Evolutionary conservation across 106 monocot genomes (phyloP), one percentile per base, ranked within the genome.

Genomic region (Agapanthus africanus): DNA sequence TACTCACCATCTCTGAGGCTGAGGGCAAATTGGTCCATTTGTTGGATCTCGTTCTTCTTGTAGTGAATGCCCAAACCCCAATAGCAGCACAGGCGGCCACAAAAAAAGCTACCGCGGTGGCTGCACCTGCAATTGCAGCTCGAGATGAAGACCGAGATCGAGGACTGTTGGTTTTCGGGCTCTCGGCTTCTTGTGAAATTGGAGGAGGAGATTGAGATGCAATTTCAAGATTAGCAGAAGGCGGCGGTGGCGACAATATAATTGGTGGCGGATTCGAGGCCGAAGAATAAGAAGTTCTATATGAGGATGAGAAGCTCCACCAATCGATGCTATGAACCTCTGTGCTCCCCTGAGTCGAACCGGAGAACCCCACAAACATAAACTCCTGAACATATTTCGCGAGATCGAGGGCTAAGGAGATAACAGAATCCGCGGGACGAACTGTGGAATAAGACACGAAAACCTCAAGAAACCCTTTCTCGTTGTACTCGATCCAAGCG

Each of bases 321-420:
- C 90, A 90, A 27, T 92, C 84, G 23, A 99, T 74, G 71, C 77
- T 78, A 77, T 99, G 97, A 49, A 81, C 70, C 82, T 99, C 97
- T 0, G 97, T 99, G 73, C 97, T 99, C 42, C 89, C 97, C 73
- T 99, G 97, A 3, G 97, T 99, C 26, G 92, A 84, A 8, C 74
- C 97, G 15, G 97, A 87, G 89, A 99, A 99, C 4, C 97, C 97
- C 0, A 99, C 92, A 75, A 54, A 99, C 70, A 79, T 78, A 54
- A 71, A 78, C 33, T 85, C 97, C 15, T 79, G 69, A 10, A 83
- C 56, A 63, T 66, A 81, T 40, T 72, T 62, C 4, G 59, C 61
- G 28, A 92, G 83, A 37, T 99, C 92, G n/a, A 99, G 4, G 15
- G 79, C 74, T 67, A 73, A 81, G 2, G 80, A 79, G 13, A 99